Base-by-base conservation (phyloP, 345 rosid genomes). In the Erysimum cheiranthoides region DNA sequence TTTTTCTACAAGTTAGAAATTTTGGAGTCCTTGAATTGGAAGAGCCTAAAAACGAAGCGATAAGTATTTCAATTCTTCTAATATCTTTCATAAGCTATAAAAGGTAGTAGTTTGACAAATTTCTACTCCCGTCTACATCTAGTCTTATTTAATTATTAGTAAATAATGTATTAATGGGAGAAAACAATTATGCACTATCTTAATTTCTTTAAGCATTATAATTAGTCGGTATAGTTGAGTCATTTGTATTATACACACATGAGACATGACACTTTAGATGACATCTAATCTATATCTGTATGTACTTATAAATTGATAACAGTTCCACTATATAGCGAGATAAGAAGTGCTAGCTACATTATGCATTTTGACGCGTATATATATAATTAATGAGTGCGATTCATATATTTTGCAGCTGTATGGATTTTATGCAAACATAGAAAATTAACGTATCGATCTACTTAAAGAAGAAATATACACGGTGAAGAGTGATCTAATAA, bases 31-130 rank as follows among this genome's bases (percentile, higher is more conserved):
- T 61, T 50, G 40, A 56, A 78, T 65, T 78, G 68, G 68, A 64
- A 39, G 67, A 46, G 14, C 42, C 31, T 58, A 46, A 70, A 62
- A 77, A 62, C 28, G 30, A 42, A 38, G 46, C 8, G 35, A 57
- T 46, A 68, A 30, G 32, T 70, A 45, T 63, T 70, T 56, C 53
- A 46, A n/a, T 17, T 70, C 16, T 56, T 76, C 31, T 46, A 39
- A 68, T 68, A 76, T 43, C 2, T 59, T n/a, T 68, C 46, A 35
- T 70, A 12, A n/a, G 71, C 27, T 42, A 42, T 30, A 43, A 49
- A 63, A 28, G 17, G 34, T 45, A 43, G 65, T 76, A 68, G 69
- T 77, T 77, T 71, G 81, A 65, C 61, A 77, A 74, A 77, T 71
- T 32, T 42, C 47, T 69, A 62, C 75, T 52, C 70, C 54, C 51